Percentiles rank a stretch among this genome's conserved stretches.
phyloP scores from a whole-genome alignment of 352 stramenopile genomes.

The Phytopythium montanum region DNA sequence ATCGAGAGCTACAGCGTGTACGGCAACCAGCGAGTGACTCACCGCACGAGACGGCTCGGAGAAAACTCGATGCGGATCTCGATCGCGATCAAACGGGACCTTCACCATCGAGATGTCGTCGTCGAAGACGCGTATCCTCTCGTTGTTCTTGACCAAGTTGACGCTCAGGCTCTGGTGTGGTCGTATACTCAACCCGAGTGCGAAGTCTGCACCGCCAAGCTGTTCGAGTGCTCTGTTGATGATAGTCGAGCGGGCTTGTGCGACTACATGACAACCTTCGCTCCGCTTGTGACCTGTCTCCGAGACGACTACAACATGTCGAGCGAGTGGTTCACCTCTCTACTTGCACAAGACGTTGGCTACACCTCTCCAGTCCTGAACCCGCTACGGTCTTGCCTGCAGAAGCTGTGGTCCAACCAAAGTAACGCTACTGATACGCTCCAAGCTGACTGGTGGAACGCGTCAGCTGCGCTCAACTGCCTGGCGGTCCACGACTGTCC shows the following conservation, averaged over 20 bases:
- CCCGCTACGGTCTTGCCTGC: background rate
- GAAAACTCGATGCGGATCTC: background rate
- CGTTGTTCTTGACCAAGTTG: background rate
- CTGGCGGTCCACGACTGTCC: background rate
- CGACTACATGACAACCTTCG: slow-evolving; percentile 5
- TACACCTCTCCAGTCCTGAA: background rate
- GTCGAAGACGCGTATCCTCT: slow-evolving; percentile 3
- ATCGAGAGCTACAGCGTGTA: slow-evolving; percentile 29
- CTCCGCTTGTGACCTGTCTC: background rate
- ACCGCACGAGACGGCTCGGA: slow-evolving; percentile 7
- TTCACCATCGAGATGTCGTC: background rate
- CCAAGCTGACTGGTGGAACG: background rate
- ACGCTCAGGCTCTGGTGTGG: slow-evolving; percentile 2
- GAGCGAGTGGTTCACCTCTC: background rate
- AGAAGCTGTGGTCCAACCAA: background rate
- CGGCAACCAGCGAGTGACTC: slow-evolving; percentile 19
- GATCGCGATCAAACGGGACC: background rate
- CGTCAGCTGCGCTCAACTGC: background rate
- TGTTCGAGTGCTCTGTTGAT: slow-evolving; percentile 14
- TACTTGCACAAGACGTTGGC: background rate
- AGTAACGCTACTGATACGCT: background rate
- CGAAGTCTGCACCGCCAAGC: background rate
- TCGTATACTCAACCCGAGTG: slow-evolving; percentile 5
- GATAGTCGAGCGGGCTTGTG: slow-evolving; percentile 7
- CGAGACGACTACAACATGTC: slow-evolving; percentile 2